phyloP scores from a whole-genome alignment of 495 filamentous ascomycete species.

The Chaetomidium leptoderma region DNA sequence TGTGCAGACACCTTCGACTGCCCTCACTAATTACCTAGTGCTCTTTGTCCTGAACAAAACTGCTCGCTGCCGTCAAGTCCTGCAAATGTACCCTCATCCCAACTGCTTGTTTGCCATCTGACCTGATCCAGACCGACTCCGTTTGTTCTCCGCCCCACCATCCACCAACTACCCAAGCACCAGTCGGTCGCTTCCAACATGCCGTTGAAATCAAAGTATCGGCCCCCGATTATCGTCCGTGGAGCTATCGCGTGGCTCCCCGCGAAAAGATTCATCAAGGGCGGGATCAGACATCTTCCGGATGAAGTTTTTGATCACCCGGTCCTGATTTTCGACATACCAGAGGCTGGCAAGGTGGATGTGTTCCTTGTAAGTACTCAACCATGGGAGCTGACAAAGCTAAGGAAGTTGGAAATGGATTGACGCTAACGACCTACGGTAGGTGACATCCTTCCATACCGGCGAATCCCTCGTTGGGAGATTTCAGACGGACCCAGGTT shows the following conservation, averaged over 20 bases:
- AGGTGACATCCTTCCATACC: conserved; percentile 1
- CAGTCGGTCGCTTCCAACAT: too few relatives aligned
- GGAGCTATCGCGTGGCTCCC: conserved; percentile 3
- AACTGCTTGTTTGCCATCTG: too few relatives aligned
- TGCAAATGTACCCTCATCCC: too few relatives aligned
- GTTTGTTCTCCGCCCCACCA: too few relatives aligned
- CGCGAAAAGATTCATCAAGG: background rate
- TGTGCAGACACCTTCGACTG: too few relatives aligned
- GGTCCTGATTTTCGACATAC: background rate
- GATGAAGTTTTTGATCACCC: background rate
- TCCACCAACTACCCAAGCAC: background rate
- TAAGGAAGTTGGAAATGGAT: background rate
- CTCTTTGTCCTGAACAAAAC: too few relatives aligned
- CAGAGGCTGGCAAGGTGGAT: background rate
- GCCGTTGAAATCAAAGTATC: background rate
- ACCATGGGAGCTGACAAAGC: background rate
- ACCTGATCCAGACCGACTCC: too few relatives aligned
- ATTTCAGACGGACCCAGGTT: background rate
- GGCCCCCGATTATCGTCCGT: background rate
- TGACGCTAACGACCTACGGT: background rate
- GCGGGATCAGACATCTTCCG: background rate
- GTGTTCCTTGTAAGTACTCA: background rate
- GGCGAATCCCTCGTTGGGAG: background rate
- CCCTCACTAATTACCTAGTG: too few relatives aligned
- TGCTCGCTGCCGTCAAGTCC: too few relatives aligned